phyloP scores from a whole-genome alignment of 805 yeast species.

The Saccharomycopsis sp. region DNA sequence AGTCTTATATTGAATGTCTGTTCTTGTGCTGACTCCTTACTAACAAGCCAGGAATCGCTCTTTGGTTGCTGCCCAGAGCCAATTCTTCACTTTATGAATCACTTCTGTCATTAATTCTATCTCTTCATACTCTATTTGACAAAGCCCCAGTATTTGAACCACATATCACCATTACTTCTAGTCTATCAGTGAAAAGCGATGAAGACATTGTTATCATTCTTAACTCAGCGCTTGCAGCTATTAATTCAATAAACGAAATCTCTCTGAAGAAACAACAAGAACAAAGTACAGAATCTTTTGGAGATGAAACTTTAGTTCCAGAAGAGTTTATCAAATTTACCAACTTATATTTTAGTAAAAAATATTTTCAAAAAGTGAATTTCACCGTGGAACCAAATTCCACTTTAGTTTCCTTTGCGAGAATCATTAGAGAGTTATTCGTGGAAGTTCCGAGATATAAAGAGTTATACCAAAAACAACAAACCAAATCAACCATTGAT shows the following conservation, averaged over 20 bases:
- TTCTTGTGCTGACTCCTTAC: too few species aligned
- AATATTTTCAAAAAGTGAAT: conserved; percentile 21
- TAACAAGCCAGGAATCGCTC: conserved; percentile 33
- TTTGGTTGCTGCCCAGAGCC: conserved; percentile 67
- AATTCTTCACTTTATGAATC: conserved; percentile 45
- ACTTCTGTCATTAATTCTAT: conserved; percentile 47
- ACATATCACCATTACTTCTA: conserved; percentile 67
- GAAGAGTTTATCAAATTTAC: conserved; percentile 6
- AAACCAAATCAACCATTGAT: neutral
- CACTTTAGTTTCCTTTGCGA: conserved; percentile 26
- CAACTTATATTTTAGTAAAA: conserved; percentile 12
- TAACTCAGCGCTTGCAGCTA: conserved; percentile 49
- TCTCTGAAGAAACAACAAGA: conserved; percentile 18
- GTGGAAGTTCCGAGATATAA: conserved; percentile 14
- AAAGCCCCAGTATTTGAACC: conserved; percentile 64
- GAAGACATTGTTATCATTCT: conserved; percentile 52
- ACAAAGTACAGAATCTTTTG: neutral
- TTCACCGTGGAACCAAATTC: conserved; percentile 32
- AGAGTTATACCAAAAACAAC: neutral
- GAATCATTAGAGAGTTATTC: conserved; percentile 22
- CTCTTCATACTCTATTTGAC: conserved; percentile 61
- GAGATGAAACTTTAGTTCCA: neutral
- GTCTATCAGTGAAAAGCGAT: conserved; percentile 37
- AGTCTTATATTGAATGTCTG: too few species aligned
- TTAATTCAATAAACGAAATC: conserved; percentile 27